These are phyloP conservation scores for Candida morakotiae DNA, from an alignment of 805 yeast genomes.

Conservation along the genomic window DNA sequence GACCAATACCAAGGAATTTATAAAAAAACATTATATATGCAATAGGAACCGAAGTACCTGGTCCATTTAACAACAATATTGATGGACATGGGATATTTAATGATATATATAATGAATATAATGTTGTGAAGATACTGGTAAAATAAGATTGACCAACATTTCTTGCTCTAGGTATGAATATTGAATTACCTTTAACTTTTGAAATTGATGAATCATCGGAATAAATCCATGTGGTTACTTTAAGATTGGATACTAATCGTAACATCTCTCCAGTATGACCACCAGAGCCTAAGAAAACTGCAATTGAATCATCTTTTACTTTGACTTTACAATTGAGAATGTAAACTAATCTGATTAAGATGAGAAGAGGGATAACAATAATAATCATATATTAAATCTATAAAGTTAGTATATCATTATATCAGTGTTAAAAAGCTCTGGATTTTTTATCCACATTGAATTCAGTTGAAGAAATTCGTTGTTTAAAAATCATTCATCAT, in stretches of 20 bases:
- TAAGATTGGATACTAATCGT: constrained; percentile 47
- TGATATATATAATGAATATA: constrained; percentile 30
- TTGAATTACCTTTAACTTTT: constrained; percentile 28
- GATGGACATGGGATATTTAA: constrained; percentile 34
- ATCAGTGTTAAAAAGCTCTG: constrained; percentile 76
- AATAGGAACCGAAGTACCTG: constrained; percentile 74
- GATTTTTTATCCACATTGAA: constrained; percentile 49
- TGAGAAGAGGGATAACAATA: constrained; percentile 19
- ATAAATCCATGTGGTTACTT: constrained; percentile 33
- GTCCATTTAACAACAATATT: constrained; percentile 65
- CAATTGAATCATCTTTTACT: not conserved
- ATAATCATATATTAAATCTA: constrained; percentile 1
- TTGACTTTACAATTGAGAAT: constrained; percentile 10
- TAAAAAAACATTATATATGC: constrained; percentile 53
- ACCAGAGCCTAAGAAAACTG: constrained; percentile 69
- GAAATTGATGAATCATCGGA: constrained; percentile 49
- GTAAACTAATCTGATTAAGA: constrained; percentile 17
- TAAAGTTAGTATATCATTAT: constrained; percentile 2
- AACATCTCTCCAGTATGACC: constrained; percentile 97
- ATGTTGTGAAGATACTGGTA: constrained; percentile 45
- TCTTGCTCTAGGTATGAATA: constrained; percentile 54
- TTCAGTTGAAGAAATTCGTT: constrained; percentile 74
- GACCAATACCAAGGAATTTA: constrained; percentile 43
- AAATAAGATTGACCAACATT: constrained; percentile 51
- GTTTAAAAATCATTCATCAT: constrained; percentile 32